phyloP scores from a whole-genome alignment of 768 basidiomycete genomes.

The Boletus insuetus region DNA sequence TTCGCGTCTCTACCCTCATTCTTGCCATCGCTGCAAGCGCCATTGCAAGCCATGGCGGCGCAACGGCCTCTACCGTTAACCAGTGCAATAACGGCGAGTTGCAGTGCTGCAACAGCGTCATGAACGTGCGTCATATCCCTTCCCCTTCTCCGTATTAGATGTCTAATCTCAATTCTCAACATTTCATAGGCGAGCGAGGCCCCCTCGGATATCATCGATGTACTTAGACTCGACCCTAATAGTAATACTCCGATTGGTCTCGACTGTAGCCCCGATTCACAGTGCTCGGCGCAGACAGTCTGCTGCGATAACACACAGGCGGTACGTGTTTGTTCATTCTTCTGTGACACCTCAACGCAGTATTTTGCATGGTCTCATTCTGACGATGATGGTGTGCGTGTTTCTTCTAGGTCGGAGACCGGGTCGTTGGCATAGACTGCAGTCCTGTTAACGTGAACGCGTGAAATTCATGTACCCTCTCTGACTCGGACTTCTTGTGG shows the following conservation, averaged over 20 bases:
- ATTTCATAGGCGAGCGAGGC: background rate
- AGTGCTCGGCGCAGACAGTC: background rate
- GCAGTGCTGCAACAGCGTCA: conserved; percentile 7
- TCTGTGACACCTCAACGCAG: background rate
- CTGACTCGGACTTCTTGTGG: background rate
- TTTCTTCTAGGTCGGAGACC: background rate
- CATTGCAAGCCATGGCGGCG: background rate
- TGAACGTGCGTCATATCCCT: background rate
- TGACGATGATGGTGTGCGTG: background rate
- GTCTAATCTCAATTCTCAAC: no score
- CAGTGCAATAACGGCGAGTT: conserved; percentile 8
- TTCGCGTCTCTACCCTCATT: conserved; percentile 7
- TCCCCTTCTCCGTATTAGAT: background rate
- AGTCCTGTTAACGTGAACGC: conserved; percentile 1
- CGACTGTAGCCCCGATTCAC: background rate
- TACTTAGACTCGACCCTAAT: background rate
- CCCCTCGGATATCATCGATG: fast-evolving
- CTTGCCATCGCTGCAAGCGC: conserved; percentile 10
- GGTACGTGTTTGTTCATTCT: background rate
- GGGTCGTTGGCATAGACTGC: conserved; percentile 2
- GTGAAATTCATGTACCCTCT: background rate
- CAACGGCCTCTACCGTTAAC: background rate
- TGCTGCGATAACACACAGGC: background rate
- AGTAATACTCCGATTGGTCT: background rate
- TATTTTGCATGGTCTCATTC: background rate